Evolutionary conservation across 148 eudicot genomes (phyloP), one percentile per base, ranked within the genome.

Genomic region (Rhododendron williamsianum): DNA sequence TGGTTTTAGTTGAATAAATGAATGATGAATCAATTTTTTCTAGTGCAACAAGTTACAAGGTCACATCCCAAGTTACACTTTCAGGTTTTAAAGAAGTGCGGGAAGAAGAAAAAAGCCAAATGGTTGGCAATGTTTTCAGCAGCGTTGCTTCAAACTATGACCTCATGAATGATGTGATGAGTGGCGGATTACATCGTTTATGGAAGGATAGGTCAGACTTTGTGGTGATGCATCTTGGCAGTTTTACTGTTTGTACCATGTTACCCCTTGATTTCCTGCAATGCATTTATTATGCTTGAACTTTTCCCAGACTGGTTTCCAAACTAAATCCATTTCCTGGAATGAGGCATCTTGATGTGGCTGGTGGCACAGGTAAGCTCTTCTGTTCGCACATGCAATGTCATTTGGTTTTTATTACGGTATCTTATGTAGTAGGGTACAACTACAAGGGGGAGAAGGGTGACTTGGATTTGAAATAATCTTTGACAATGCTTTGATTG

Each of bases 261-360:
- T 78, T 46, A 45, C 9, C 13, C 19, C 27, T 16, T 51, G 33
- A 30, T 21, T 83, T 80, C 48, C 78, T 65, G 30, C 38, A 81
- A 19, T 58, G 25, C 36, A 18, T 65, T 74, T 83, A 52, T 19
- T 81, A 54, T 83, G 33, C 19, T 43, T 48, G 15, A 51, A 18
- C 33, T n/a, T 41, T 48, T 89, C 58, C 90, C 76, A 96, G 98
- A 89, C 85, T 96, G 89, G 98, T 96, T 38, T 91, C 95, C 36
- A 93, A 96, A 83, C 87, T 96, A 88, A 95, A 92, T 91, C 98
- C 99, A 36, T 96, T 94, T 90, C 99, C 98, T 83, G 99, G 98
- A 86, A 96, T 93, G 98, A 94, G 91, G 91, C 99, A 96, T 90
- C 94, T 96, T 87, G 98, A 96, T 90, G 98, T 96, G 83, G 98